A percentile compares a stretch with the other conserved stretches of the same genome.
Conservation (phyloP, 768 basidiomycete species). For the Lyophyllum atratum region DNA sequence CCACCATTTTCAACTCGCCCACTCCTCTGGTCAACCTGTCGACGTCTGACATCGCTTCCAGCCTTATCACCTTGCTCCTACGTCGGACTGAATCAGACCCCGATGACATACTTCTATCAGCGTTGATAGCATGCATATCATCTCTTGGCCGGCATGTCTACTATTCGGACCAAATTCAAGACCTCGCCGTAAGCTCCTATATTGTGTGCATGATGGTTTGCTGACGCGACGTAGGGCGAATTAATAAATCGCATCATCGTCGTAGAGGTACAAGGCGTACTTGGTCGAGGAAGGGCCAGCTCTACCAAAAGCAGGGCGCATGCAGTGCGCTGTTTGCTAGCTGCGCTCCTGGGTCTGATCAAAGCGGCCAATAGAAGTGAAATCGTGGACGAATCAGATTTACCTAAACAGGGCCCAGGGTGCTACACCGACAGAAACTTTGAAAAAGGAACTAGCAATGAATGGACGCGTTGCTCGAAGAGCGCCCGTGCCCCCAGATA, state of each 20-base stretch:
- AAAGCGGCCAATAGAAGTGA: constrained; percentile 58
- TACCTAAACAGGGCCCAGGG: constrained; percentile 5
- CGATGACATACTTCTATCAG: constrained; percentile 64
- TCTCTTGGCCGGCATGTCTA: constrained; percentile 91
- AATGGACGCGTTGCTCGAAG: constrained; percentile 51
- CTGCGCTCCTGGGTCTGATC: constrained; percentile 71
- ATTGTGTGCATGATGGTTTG: neutral
- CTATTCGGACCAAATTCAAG: constrained; percentile 95
- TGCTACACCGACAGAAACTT: constrained; percentile 25
- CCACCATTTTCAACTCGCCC: constrained; percentile 78
- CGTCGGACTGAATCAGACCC: constrained; percentile 65
- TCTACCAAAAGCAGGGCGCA: constrained; percentile 49
- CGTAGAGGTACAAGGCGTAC: constrained; percentile 65
- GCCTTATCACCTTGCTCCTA: constrained; percentile 71
- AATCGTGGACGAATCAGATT: constrained; percentile 15
- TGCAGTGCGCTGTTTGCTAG: constrained; percentile 70
- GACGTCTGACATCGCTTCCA: constrained; percentile 85
- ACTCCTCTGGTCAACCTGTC: constrained; percentile 87
- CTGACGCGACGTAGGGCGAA: constrained; percentile 52
- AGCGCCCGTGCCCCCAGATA: constrained; percentile 73
- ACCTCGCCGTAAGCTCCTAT: constrained; percentile 59
- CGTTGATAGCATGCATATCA: constrained; percentile 74
- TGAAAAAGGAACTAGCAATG: constrained; percentile 27
- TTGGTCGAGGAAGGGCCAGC: constrained; percentile 35
- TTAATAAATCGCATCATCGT: constrained; percentile 72